phyloP scores from a whole-genome alignment of 2,329 filamentous ascomycete species.

The Cryphonectria carpinicola region DNA sequence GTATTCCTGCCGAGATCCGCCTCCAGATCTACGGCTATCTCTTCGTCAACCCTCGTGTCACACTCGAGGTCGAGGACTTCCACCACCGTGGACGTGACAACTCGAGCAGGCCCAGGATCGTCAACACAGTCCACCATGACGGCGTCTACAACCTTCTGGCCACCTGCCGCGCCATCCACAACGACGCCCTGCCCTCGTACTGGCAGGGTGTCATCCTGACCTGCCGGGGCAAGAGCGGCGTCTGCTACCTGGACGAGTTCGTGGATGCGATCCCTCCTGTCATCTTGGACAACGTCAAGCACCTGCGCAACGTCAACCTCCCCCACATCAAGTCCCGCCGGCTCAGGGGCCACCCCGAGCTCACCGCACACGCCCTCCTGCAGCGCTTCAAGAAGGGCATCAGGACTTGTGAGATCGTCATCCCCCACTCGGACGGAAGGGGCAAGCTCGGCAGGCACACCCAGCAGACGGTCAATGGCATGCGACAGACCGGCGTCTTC shows the following conservation, averaged over 20 bases:
- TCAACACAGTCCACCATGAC: background rate
- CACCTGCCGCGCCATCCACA: background rate
- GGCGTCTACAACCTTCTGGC: background rate
- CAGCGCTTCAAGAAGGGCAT: background rate
- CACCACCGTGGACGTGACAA: background rate
- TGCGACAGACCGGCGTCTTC: background rate
- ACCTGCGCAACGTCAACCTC: constrained; percentile 3
- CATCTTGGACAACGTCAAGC: background rate
- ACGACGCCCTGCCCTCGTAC: background rate
- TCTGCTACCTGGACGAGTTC: constrained; percentile 6
- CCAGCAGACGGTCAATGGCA: background rate
- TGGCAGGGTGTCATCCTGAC: background rate
- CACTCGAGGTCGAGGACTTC: background rate
- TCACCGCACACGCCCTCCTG: background rate
- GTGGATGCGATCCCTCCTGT: background rate
- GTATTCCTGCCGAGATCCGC: background rate
- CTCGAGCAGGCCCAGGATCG: background rate
- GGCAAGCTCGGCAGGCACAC: background rate
- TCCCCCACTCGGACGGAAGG: background rate
- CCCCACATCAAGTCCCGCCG: background rate
- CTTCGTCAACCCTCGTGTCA: background rate
- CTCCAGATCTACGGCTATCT: background rate
- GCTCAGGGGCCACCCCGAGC: background rate
- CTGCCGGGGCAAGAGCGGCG: background rate
- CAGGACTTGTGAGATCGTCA: background rate